Evolutionary conservation across 2,329 filamentous ascomycete genomes (phyloP), one percentile per base, ranked within the genome.

Genomic region (Phialophora expanda): DNA sequence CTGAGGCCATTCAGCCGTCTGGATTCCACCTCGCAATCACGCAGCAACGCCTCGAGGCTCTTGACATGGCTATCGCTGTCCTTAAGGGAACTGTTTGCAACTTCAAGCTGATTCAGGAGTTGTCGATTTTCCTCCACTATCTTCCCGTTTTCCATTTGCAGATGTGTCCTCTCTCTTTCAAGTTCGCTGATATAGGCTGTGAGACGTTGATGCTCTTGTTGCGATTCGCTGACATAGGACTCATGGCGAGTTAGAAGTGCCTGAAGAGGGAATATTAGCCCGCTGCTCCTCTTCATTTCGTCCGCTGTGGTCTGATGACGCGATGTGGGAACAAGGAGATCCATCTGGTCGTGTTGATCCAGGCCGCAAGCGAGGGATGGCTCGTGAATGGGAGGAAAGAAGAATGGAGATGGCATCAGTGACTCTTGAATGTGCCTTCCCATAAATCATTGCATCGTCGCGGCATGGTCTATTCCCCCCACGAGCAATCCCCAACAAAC

Each of bases 201-300:
- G 79, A 97, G 87, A 67, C 89, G 86, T 67, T 84, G 81, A 67
- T 93, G 90, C 76, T 97, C 93, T 72, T 88, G 87, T 82, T 97
- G 93, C 66, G 93, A 92, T 77, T 97, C 92, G 72, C 89, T 89
- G 85, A 97, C 94, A 79, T 96, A 97, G 66, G 91, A 88, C 82
- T 98, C 93, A 85, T 99, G 93, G 74, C 94, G 90, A 70, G 90
- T 88, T 50, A 99, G 87, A 64, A 99, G 85, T 66, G 93, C 93
- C 95, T 98, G 88, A 66, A 90, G 79, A 61, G 85, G 82, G 79
- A 87, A 90, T 61, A 88, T 96, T 80, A 96, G 90, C 81, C 71
- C 72, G 53, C 66, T 67, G 62, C 62, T 67, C 61, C 64, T 32
- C 22, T 64, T 56, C 38, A 46, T 64, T 20, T 64, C 57, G 38